Evolutionary conservation across 164 flowering plant species (phyloP).

Genomic region (Nelumbo lutea): DNA sequence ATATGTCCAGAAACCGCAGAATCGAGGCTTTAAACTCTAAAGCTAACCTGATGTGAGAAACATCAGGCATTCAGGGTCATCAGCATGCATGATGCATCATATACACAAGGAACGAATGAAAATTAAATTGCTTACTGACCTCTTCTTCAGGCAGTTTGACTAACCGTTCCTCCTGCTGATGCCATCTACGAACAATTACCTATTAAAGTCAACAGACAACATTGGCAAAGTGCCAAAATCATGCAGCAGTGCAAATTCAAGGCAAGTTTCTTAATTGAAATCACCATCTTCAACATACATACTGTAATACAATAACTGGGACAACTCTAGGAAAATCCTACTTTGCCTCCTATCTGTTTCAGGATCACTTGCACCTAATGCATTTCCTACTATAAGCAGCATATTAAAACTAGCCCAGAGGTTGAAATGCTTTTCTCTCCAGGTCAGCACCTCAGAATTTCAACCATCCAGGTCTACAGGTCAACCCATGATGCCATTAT

Average conservation of each 20-base stretch:
- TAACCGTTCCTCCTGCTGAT: slow-evolving; percentile 67
- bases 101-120: not conserved
- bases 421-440: no score
- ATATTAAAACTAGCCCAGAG: no score
- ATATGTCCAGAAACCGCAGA: not conserved
- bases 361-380: no score
- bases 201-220: slow-evolving; percentile 18
- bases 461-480: no score
- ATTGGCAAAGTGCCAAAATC: no score
- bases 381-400: no score
- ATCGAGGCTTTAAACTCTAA: not conserved
- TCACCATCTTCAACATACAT: not conserved
- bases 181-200: slow-evolving; percentile 87
- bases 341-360: no score
- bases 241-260: not conserved
- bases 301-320: not conserved
- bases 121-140: slow-evolving; percentile 33
- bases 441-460: no score
- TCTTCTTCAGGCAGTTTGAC: slow-evolving; percentile 70
- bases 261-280: not conserved
- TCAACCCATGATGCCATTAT: no score
- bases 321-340: no score
- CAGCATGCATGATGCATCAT: not conserved
- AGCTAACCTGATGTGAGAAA: not conserved
- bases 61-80: not conserved